phyloP scores from a whole-genome alignment of 345 rosid species.

The Euphorbia tirucalli region DNA sequence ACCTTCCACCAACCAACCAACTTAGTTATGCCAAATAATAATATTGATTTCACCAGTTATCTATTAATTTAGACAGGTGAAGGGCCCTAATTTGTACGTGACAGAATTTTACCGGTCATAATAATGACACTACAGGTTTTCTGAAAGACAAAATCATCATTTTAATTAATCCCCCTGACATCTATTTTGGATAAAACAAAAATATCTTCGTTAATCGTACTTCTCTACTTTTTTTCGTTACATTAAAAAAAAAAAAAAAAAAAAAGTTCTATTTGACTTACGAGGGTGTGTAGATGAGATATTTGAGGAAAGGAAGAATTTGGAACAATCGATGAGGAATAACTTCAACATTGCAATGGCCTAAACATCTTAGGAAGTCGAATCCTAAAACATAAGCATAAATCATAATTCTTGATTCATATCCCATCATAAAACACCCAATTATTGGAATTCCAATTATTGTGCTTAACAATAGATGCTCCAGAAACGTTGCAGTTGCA shows the following conservation, averaged over 20 bases:
- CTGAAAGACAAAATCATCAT: background rate
- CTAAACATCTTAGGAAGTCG: slow-evolving; percentile 79
- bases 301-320: slow-evolving; percentile 58
- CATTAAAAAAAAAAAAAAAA: no score
- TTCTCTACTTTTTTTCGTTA: no score
- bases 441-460: slow-evolving; percentile 68
- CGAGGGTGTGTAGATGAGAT: slow-evolving; percentile 87
- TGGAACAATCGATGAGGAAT: slow-evolving; percentile 57
- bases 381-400: slow-evolving; percentile 59
- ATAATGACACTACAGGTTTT: background rate
- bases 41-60: background rate
- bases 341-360: slow-evolving; percentile 80
- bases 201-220: no score
- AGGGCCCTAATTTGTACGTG: background rate
- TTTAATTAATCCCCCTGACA: no score
- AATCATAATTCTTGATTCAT: slow-evolving; percentile 55
- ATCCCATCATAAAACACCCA: slow-evolving; percentile 58
- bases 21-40: background rate
- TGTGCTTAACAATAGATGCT: slow-evolving; percentile 48
- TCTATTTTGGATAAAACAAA: no score
- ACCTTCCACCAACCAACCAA: background rate
- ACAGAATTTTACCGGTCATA: background rate
- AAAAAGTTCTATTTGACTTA: slow-evolving; percentile 29
- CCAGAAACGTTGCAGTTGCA: slow-evolving; percentile 63
- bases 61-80: background rate